Evolutionary conservation across 257 asterid genomes (phyloP).

Genomic region (Ligustrum vulgare): DNA sequence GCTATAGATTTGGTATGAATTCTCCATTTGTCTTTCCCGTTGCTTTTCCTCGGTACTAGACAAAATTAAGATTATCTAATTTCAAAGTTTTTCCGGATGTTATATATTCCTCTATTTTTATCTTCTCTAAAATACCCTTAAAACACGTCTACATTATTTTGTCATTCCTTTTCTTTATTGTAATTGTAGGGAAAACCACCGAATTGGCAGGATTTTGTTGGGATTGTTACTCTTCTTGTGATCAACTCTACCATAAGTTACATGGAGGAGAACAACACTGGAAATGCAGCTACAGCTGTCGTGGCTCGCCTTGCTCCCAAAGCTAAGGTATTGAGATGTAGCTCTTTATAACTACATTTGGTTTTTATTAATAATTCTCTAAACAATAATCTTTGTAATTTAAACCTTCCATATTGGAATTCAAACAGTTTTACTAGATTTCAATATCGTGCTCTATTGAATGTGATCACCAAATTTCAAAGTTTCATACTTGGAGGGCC

Average conservation of each 20-base stretch:
- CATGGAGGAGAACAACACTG: constrained; percentile 24
- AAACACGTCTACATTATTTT: too few species aligned
- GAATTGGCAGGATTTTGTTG: constrained; percentile 26
- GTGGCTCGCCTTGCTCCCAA: constrained; percentile 27
- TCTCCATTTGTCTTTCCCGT: too few species aligned
- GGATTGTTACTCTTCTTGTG: constrained; percentile 20
- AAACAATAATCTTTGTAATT: too few species aligned
- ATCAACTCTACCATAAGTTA: constrained; percentile 25
- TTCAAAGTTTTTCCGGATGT: neutral
- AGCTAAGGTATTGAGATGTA: constrained; percentile 14
- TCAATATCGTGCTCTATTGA: too few species aligned
- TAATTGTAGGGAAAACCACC: constrained; percentile 21
- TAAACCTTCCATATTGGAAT: too few species aligned
- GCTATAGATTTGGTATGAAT: constrained; percentile 21
- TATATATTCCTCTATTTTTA: too few species aligned
- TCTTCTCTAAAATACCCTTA: too few species aligned
- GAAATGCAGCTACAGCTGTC: constrained; percentile 23
- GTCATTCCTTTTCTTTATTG: neutral
- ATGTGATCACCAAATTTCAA: too few species aligned
- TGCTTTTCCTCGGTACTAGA: neutral
- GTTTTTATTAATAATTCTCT: too few species aligned
- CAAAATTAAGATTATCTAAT: neutral
- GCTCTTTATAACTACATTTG: neutral
- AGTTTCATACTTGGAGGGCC: too few species aligned
- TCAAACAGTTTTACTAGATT: too few species aligned